phyloP scores from a whole-genome alignment of 305 asterid genomes.

The Solanum aculeatissimum region DNA sequence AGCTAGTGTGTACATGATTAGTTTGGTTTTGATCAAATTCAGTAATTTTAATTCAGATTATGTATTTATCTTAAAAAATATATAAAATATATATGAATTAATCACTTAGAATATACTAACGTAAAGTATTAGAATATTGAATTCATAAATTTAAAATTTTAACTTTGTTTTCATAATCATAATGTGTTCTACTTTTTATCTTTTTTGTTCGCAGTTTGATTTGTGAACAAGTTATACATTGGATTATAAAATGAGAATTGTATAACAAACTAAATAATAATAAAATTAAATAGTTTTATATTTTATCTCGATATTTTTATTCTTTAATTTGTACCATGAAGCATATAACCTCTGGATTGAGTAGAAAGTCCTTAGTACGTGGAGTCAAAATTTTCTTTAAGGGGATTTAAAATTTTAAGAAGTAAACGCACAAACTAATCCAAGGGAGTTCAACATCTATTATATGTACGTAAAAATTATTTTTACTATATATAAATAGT shows the following conservation, averaged over 20 bases:
- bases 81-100: not conserved
- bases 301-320: not conserved
- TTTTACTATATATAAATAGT: no score
- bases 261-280: not conserved
- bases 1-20: not conserved
- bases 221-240: not conserved
- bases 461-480: no score
- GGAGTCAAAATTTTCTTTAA: no score
- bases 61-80: not conserved
- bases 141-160: not conserved
- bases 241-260: not conserved
- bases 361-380: no score
- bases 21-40: fast-evolving
- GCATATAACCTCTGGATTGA: not conserved
- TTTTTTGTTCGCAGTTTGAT: not conserved
- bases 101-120: not conserved
- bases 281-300: not conserved
- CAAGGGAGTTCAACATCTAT: no score
- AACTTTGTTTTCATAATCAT: no score
- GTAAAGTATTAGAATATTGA: not conserved
- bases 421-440: no score
- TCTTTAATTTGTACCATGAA: not conserved
- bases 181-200: no score
- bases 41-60: not conserved
- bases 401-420: no score